Base-by-base conservation (phyloP, 108 stramenopile genomes). In the Skeletonema menzelii region DNA sequence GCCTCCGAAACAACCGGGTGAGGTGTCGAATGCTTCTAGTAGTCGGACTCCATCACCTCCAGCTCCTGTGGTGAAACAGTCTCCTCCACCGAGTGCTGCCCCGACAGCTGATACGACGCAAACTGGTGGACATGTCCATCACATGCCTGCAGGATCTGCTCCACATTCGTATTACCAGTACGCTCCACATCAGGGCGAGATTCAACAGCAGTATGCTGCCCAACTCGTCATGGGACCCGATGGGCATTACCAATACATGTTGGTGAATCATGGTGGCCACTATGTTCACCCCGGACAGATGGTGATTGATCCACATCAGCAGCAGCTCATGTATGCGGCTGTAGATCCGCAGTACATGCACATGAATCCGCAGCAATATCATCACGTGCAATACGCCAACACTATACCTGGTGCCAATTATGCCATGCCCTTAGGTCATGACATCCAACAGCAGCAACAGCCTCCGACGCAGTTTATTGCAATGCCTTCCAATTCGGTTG, bases 151-250 rank as follows among this genome's bases (percentile, higher is more conserved):
- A 11, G 56, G 30, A 73, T 40, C 53, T 17, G 19, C 24, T 44
- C 56, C 40, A 8, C 75, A 56, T 20, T 0, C 26, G 8, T 59
- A 71, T 56, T 46, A 63, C 70, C 79, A 75, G 42, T 67, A 38
- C 38, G 12, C 73, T 38, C 60, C 67, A 22, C 60, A 44, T 3
- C 70, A 73, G 40, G 47, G 38, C 12, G 73, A 67, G 40, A 27
- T 73, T 26, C 70, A 67, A 22, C 71, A 65, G n/a, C 82, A 82
- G 60, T 64, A 65, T 30, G 56, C 68, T 5, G 68, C 84, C 49
- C 89, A 91, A 65, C 76, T 93, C 35, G 82, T 89, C 24, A 38
- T 93, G 15, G 92, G 89, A 0, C 92, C 84, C 14, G 89, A 90
- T 77, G 92, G 92, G n/a, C 84, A 87, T 22, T 91, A 88, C 65